Evolutionary conservation across 75 land plant genomes (phyloP).

Genomic region (Picea glauca): DNA sequence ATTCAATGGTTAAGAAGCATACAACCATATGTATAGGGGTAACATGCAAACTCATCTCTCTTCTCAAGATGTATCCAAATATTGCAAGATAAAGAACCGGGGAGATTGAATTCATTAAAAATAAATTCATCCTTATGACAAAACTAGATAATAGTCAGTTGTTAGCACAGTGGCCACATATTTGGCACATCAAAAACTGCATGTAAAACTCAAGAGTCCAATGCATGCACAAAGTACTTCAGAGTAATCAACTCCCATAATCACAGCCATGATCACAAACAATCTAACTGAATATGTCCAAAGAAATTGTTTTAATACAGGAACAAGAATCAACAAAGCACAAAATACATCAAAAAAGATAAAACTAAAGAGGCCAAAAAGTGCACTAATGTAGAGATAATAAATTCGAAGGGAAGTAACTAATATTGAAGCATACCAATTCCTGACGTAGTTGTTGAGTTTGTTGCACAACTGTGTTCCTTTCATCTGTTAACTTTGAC

Average conservation of each 20-base stretch:
- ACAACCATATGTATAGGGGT: neutral
- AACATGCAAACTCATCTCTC: neutral
- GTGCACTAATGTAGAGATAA: neutral
- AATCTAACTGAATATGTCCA: neutral
- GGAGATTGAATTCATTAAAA: neutral
- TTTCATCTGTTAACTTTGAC: slow-evolving; percentile 44
- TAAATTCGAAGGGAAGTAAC: neutral
- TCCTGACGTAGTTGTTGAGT: slow-evolving; percentile 46
- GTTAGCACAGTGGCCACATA: neutral
- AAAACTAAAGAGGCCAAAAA: neutral
- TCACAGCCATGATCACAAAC: neutral
- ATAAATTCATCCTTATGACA: neutral
- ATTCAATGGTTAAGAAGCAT: neutral
- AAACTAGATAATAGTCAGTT: neutral
- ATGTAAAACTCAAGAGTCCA: neutral
- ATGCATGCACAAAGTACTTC: neutral
- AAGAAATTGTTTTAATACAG: neutral
- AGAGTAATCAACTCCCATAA: neutral
- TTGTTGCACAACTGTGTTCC: slow-evolving; percentile 26
- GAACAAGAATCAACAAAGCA: neutral
- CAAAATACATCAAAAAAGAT: neutral
- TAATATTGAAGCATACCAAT: slow-evolving; percentile 26
- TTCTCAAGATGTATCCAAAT: neutral
- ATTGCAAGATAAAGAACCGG: neutral
- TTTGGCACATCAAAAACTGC: too few relatives aligned